Percentiles rank a stretch among this genome's conserved stretches.
These are phyloP conservation scores for Camelina sativa DNA, from an alignment of 345 rosid species.

Conservation along the genomic window DNA sequence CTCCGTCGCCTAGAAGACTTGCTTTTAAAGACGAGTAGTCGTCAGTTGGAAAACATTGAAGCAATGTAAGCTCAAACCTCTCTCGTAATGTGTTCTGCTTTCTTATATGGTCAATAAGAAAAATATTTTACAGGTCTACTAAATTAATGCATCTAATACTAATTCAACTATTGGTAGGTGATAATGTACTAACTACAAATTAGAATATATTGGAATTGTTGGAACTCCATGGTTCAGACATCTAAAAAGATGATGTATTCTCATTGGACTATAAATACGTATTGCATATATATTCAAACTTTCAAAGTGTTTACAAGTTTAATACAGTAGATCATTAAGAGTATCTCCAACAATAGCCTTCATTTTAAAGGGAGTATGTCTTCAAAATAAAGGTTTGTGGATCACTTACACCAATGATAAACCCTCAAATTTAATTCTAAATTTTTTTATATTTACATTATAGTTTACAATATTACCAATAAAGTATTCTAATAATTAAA, in stretches of 20 bases:
- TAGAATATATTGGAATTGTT: not conserved
- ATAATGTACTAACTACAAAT: not conserved
- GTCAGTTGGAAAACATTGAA: not conserved
- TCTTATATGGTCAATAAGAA: not conserved
- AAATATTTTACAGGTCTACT: not conserved
- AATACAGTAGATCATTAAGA: too few relatives aligned
- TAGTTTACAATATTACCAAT: too few relatives aligned
- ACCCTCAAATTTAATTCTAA: too few relatives aligned
- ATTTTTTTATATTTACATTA: too few relatives aligned
- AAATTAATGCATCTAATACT: conserved; percentile 9
- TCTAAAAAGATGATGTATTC: not conserved
- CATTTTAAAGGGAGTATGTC: too few relatives aligned
- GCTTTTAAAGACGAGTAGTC: conserved; percentile 13
- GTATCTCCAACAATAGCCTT: too few relatives aligned
- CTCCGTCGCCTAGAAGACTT: not conserved
- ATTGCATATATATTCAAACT: not conserved
- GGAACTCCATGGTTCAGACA: not conserved
- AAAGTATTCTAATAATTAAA: too few relatives aligned
- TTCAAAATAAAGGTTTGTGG: too few relatives aligned
- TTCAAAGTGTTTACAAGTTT: not conserved
- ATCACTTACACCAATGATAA: too few relatives aligned
- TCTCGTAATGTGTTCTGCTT: not conserved
- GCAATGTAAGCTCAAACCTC: conserved; percentile 19
- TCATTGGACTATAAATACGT: not conserved
- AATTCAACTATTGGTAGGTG: not conserved